A percentile compares a stretch with the other conserved stretches of the same genome.
These are phyloP conservation scores for Piromyces finnis DNA, from an alignment of 192 early-diverging fungal species.

Conservation along the genomic window DNA sequence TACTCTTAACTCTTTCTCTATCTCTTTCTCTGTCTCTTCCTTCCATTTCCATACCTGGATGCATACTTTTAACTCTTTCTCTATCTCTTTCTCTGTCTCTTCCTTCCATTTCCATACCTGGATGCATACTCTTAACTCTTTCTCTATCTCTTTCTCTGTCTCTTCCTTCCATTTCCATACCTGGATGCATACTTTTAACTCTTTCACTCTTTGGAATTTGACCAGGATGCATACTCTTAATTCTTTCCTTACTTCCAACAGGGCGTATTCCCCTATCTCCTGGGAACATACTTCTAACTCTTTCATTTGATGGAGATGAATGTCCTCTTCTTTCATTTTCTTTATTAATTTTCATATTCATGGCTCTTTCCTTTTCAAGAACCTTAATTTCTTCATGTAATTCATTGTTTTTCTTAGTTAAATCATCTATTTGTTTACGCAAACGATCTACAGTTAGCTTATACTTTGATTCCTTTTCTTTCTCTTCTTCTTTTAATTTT, in stretches of 20 bases:
- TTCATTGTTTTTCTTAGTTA: constrained; percentile 9
- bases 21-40: too few species aligned
- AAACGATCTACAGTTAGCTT: constrained; percentile 9
- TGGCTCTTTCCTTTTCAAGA: constrained; percentile 14
- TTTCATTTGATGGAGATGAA: not conserved
- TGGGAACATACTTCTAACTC: not conserved
- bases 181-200: too few species aligned
- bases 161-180: too few species aligned
- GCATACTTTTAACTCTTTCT: too few species aligned
- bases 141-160: too few species aligned
- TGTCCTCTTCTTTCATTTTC: not conserved
- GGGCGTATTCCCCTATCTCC: not conserved
- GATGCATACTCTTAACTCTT: too few species aligned
- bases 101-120: too few species aligned
- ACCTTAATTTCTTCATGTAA: constrained; percentile 11
- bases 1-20: too few species aligned
- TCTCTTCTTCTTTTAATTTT: constrained; percentile 3
- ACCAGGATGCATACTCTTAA: too few species aligned
- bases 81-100: too few species aligned
- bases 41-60: too few species aligned
- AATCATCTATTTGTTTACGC: constrained; percentile 10
- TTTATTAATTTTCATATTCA: not conserved
- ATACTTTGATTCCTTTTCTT: constrained; percentile 6
- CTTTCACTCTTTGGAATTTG: too few species aligned
- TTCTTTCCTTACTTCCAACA: not conserved